Conservation (phyloP, 257 asterid genomes). For the Coffea eugenioides region DNA sequence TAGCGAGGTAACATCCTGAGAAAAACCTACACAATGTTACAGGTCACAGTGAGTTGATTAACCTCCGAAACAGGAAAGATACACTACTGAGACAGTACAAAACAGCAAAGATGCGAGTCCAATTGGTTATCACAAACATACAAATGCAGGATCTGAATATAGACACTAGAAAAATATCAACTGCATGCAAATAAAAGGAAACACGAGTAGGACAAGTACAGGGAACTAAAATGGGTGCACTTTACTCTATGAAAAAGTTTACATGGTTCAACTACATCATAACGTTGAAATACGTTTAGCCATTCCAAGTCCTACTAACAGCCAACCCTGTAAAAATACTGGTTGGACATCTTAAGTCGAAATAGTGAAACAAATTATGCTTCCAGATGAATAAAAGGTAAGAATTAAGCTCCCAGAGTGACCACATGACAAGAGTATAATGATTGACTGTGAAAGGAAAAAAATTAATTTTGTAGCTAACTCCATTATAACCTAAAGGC, state of each 20-base stretch:
- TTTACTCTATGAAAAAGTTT: background rate
- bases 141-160: background rate
- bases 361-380: background rate
- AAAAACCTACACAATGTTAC: slow-evolving; percentile 50
- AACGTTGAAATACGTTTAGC: background rate
- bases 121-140: background rate
- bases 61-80: background rate
- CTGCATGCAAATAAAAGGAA: background rate
- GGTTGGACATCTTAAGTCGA: background rate
- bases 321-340: background rate
- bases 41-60: background rate
- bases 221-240: background rate
- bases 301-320: background rate
- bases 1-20: slow-evolving; percentile 88
- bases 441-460: background rate
- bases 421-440: background rate
- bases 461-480: background rate
- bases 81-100: background rate
- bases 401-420: slow-evolving; percentile 1
- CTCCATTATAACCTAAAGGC: background rate
- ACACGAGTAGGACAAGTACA: background rate
- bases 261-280: background rate
- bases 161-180: background rate
- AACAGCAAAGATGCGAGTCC: background rate
- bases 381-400: background rate